Evolutionary conservation across 768 basidiomycete species (phyloP).

Genomic region (Boletus subparvulus): DNA sequence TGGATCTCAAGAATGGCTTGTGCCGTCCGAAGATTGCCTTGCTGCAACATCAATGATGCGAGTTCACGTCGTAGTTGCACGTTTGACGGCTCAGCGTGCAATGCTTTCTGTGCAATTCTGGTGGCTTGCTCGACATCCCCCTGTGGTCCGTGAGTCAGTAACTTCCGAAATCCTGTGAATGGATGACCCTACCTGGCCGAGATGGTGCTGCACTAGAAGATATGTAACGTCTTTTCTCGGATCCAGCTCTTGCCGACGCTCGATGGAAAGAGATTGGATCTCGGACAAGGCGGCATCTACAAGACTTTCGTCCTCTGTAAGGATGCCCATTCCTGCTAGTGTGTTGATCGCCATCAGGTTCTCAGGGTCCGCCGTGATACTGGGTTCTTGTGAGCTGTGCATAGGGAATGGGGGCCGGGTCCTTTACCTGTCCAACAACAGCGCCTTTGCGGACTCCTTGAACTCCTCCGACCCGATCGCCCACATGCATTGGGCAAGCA

Average conservation of each 20-base stretch:
- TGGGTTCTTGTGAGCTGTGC: conserved; percentile 33
- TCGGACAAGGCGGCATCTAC: conserved; percentile 87
- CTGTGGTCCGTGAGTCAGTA: conserved; percentile 33
- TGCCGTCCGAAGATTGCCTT: conserved; percentile 41
- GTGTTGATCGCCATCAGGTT: conserved; percentile 80
- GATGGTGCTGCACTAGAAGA: conserved; percentile 68
- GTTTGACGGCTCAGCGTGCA: conserved; percentile 56
- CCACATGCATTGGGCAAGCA: conserved; percentile 89
- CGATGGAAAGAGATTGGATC: conserved; percentile 65
- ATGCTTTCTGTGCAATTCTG: conserved; percentile 53
- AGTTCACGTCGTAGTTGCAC: conserved; percentile 50
- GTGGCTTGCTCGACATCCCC: conserved; percentile 49
- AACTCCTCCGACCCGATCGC: conserved; percentile 72
- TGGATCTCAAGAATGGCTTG: conserved; percentile 45
- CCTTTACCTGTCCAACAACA: conserved; percentile 79
- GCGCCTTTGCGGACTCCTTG: conserved; percentile 71
- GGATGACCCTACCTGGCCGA: conserved; percentile 58
- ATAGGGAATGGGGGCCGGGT: not conserved
- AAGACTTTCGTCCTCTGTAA: conserved; percentile 74
- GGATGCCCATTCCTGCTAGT: conserved; percentile 86
- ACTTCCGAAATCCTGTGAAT: not conserved
- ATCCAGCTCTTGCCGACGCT: conserved; percentile 66
- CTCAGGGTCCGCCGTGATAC: conserved; percentile 74
- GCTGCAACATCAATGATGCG: conserved; percentile 54
- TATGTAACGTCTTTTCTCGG: conserved; percentile 67